Evolutionary conservation across 805 yeast species (phyloP), one percentile per base, ranked within the genome.

Genomic region (Cyberlindnera japonica): DNA sequence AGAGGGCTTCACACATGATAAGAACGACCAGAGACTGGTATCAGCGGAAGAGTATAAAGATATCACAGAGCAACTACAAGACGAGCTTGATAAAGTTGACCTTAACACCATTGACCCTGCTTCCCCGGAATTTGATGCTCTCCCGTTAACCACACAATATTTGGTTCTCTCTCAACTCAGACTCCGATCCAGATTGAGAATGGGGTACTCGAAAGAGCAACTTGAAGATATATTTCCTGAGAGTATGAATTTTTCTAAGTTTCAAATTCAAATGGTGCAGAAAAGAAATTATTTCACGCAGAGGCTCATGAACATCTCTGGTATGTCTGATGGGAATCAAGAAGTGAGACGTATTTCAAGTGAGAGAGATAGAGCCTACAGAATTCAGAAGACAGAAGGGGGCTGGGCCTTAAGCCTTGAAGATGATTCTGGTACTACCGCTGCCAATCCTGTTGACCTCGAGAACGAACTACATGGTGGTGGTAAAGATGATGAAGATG

Each of bases 191-290:
- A 67, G 99, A 43, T 72, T 93, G 58, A 79, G 99, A 65, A 82
- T 93, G 95, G 99, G 99, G 1, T 90, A 85, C 56, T 71, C 91
- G 0, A 86, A 89, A 42, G 89, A 85, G n/a, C 97, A 93, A 55
- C 67, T 93, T 25, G 85, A 86, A 49, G 66, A 75, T 5, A 65
- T 88, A 40, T 93, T 91, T 53, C 95, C 96, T 0, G 72, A 85
- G 53, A 78, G 90, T 38, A 72, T 86, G 77, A 96, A 89, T 45
- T 93, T 93, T 54, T 89, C 97, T 14, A 81, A 75, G 52, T 93
- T 93, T 60, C 99, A 93, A 60, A 86, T 93, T 45, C 80, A 85
- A 51, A 85, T 91, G 76, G 98, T 93, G 1, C 84, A 87, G 50
- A 88, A 88, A 58, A 72, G 99, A 46, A 93, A 93, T 59, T 89